Evolutionary conservation across 768 basidiomycete species (phyloP), one percentile per base, ranked within the genome.

Genomic region (Crepidotus variabilis): DNA sequence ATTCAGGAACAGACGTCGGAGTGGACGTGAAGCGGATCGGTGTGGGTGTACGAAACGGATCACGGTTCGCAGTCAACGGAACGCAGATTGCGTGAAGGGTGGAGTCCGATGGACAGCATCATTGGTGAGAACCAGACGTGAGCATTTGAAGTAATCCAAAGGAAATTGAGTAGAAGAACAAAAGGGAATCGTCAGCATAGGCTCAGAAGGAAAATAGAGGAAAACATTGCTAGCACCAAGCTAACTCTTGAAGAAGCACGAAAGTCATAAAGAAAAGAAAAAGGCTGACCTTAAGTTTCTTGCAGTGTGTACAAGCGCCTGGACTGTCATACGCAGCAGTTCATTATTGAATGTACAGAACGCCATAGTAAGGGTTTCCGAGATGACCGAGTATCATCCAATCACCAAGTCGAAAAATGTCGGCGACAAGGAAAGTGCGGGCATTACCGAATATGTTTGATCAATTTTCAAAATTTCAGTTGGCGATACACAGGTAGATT

Each of bases 291-390:
- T 93, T 93, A 64, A 92, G 83, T 66, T 85, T 88, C 71, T 92
- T 93, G 80, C 91, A 93, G 65, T 92, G 84, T 2, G 81, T 87
- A 70, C 91, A 93, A 45, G 91, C 91, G 56, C 91, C 89, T 60
- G 86, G 85, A 45, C 90, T 92, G 47, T 54, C 18, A 33, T n/a
- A 36, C 20, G 32, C 14, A 48, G 28, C 28, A 28, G 8, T 28
- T 28, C 8, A 28, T 8, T 8, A 28, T 28, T 28, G 28, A 8
- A 48, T 47, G 47, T 13, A 14, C 21, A 54, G 20, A 14, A 14
- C 47, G 22, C 24, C 47, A 49, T 20, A 14, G 18, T 8, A n/a
- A 49, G 47, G 24, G 47, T 22, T 18, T 49, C 13, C 22, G 21
- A 23, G 14, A 22, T 49, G 14, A 14, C 21, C 24, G 22, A 22